Percentiles rank a stretch among this genome's conserved stretches.
Conservation (phyloP, 2,329 filamentous ascomycete genomes). For the Phaeosphaeria sp. region DNA sequence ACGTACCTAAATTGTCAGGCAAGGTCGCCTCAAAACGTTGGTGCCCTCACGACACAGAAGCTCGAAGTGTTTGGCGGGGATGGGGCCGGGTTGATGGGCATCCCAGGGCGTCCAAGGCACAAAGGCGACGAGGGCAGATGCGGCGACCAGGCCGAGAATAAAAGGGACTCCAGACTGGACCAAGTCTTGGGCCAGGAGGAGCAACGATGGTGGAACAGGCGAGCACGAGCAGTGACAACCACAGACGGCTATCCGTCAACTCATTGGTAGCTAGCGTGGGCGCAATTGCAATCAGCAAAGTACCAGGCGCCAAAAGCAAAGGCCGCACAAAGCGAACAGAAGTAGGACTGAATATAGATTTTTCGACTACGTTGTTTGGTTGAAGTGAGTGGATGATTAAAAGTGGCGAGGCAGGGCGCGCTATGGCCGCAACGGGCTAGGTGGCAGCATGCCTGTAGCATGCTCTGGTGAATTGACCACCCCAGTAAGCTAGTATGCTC, state of each 20-base stretch:
- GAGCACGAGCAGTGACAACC: slow-evolving; percentile 30
- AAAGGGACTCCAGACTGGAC: slow-evolving; percentile 21
- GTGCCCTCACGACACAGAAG: slow-evolving; percentile 43
- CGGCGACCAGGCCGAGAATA: slow-evolving; percentile 36
- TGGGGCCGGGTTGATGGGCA: slow-evolving; percentile 39
- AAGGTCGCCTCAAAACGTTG: slow-evolving; percentile 43
- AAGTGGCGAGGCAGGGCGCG: slow-evolving; percentile 47
- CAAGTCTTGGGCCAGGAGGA: slow-evolving; percentile 20
- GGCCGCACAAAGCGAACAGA: slow-evolving; percentile 35
- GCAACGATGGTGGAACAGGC: slow-evolving; percentile 31
- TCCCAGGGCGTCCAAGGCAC: slow-evolving; percentile 39
- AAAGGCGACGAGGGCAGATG: slow-evolving; percentile 34
- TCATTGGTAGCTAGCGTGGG: slow-evolving; percentile 27
- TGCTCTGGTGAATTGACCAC: slow-evolving; percentile 8
- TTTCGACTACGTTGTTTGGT: slow-evolving; percentile 43
- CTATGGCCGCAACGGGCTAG: slow-evolving; percentile 39
- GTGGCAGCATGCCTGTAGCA: slow-evolving; percentile 28
- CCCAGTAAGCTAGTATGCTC: slow-evolving; percentile 6
- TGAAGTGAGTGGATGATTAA: slow-evolving; percentile 45
- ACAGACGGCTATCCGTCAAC: slow-evolving; percentile 32
- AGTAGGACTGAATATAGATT: slow-evolving; percentile 41
- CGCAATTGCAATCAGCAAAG: slow-evolving; percentile 35
- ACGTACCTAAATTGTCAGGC: slow-evolving; percentile 39
- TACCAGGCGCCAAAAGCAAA: slow-evolving; percentile 42
- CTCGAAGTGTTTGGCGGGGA: slow-evolving; percentile 41